Evolutionary conservation across 2,329 filamentous ascomycete genomes (phyloP), one percentile per base, ranked within the genome.

Genomic region (Nemania sp.): DNA sequence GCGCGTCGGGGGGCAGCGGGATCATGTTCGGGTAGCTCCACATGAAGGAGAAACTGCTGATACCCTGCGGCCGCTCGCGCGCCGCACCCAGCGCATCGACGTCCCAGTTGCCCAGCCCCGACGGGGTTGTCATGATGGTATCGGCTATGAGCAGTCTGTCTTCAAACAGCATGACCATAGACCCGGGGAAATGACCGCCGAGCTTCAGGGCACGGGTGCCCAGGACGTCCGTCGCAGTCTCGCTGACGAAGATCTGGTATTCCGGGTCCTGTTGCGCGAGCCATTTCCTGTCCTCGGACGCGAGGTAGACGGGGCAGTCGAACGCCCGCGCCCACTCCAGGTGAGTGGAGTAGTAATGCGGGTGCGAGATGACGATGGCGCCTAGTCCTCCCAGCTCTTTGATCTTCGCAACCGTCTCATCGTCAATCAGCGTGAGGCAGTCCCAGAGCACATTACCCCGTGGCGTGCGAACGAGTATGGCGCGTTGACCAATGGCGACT

Each of bases 261-360:
- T 64, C 65, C n/a, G 74, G 79, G 32, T 62, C 63, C 57, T 78
- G 60, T 63, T 79, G 73, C 17, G 77, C 83, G 11, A 87, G 72
- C 91, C 91, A 95, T 65, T 77, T 69, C 56, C 76, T 74, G 73
- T 96, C 91, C 59, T 90, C 87, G 5, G 74, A 74, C 0, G 87
- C 80, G 1, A 91, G 70, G 68, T 90, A 93, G 0, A 95, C 85
- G 0, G 86, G 87, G 67, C 90, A 92, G 4, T 76, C 67, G 67
- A 95, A 94, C 0, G 81, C 80, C 46, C 78, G 72, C 0, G 89
- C 87, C 91, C 91, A 96, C 66, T 89, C 84, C 0, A 90, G 74
- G 72, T 92, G 88, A 3, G 90, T 90, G 13, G 87, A 87, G 76
- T 91, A 95, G 76, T 90, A 96, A 72, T 96, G 91, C 54, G 91